Base-by-base conservation (phyloP, 177 flowering plant species). In the Viscum album region DNA sequence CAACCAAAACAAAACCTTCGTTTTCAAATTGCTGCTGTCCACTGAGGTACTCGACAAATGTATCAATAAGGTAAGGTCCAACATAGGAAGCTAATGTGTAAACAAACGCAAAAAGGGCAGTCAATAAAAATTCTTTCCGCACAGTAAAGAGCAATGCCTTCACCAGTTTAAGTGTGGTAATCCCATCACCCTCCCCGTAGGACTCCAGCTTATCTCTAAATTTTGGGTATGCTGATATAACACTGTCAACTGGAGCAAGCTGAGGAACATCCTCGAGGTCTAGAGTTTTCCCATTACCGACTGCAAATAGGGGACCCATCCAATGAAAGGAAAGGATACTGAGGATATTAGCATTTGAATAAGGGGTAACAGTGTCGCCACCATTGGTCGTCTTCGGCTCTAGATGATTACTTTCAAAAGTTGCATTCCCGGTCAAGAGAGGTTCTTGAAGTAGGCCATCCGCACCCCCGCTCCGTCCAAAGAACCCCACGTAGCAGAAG, bases 1-100 rank as follows among this genome's bases (percentile, higher is more conserved):
- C 71, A 35, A 75, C 83, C 63, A 82, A 59, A 65, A 67, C 8
- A 70, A 73, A 78, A 2, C 81, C 85, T 72, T 78, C 76, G 41
- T 71, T 34, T 24, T 68, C 56, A 34, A 67, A 73, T 10, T 69
- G 63, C 19, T 69, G 64, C 24, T 24, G 47, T 28, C 81, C 81
- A 63, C 69, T 80, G 59, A 81, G 81, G 73, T 78, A 81, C 65
- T 75, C 77, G 35, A 81, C 83, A 47, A 81, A 75, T 35, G 77
- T 66, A 32, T 79, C 78, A 26, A 81, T 81, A 7, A 81, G 80
- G 66, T 75, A 79, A 15, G 83, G 83, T 34, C 83, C 83, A 32
- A 79, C 81, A 75, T 71, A 79, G 33, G 77, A 39, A 32, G 80
- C 75, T 17, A 67, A 28, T 1, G 77, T 73, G 69, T 62, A 67